Conservation (phyloP, 768 basidiomycete genomes). For the Mycena alexandri region DNA sequence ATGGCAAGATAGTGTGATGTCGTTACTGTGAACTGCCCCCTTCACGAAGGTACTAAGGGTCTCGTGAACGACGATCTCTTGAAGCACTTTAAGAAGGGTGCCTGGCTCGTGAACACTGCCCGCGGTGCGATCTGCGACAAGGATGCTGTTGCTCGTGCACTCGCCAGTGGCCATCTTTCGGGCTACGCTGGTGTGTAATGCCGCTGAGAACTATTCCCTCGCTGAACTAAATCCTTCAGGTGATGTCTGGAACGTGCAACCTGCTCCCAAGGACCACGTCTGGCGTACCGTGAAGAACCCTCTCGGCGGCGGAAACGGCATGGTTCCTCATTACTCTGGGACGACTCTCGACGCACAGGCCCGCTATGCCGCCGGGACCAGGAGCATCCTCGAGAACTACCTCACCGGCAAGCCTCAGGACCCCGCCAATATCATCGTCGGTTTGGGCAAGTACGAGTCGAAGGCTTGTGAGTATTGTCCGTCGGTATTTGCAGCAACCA, state of each 20-base stretch:
- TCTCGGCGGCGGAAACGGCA: constrained; percentile 88
- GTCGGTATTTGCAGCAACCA: neutral
- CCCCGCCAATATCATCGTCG: constrained; percentile 85
- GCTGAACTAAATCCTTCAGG: constrained; percentile 39
- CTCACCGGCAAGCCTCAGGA: constrained; percentile 74
- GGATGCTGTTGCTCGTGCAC: constrained; percentile 81
- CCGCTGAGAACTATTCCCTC: no score
- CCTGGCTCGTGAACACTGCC: constrained; percentile 94
- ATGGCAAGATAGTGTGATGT: constrained; percentile 69
- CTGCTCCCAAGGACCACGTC: constrained; percentile 86
- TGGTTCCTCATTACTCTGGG: constrained; percentile 90
- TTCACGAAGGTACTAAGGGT: constrained; percentile 87
- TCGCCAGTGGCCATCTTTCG: constrained; percentile 80
- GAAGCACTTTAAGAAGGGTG: constrained; percentile 91
- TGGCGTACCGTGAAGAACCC: constrained; percentile 89
- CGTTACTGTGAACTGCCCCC: constrained; percentile 88
- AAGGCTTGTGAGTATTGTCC: constrained; percentile 54
- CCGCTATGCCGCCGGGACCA: constrained; percentile 83
- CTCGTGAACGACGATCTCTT: constrained; percentile 87
- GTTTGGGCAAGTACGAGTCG: constrained; percentile 66
- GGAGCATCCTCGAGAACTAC: constrained; percentile 81
- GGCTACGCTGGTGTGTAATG: constrained; percentile 61
- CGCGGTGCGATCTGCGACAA: constrained; percentile 93
- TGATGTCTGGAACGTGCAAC: constrained; percentile 91
- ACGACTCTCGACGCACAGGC: constrained; percentile 92